phyloP scores from a whole-genome alignment of 257 asterid species.

The Capsicum pubescens region DNA sequence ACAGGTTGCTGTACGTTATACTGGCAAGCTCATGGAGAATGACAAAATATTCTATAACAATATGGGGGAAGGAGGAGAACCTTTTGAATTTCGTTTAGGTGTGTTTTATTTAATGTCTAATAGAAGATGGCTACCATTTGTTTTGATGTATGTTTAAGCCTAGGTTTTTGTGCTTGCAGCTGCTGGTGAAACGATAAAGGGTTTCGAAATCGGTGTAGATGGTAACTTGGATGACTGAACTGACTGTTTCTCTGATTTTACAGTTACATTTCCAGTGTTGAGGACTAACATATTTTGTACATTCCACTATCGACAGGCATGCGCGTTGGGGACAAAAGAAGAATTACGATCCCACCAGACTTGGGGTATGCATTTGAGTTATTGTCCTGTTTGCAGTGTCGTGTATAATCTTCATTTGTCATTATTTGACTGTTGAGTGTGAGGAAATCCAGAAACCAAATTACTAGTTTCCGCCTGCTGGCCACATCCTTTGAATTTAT shows the following conservation, averaged over 20 bases:
- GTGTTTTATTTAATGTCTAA: not conserved
- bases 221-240: not conserved
- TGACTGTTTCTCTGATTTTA: conserved; percentile 7
- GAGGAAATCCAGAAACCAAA: no score
- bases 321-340: conserved; percentile 93
- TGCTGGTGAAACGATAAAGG: not conserved
- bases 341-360: conserved; percentile 86
- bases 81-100: not conserved
- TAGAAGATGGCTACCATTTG: not conserved
- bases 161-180: not conserved
- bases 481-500: no score
- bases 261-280: not conserved
- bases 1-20: not conserved
- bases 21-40: not conserved
- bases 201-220: not conserved
- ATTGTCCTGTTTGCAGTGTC: not conserved
- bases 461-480: no score
- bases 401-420: not conserved
- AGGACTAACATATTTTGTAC: conserved; percentile 6
- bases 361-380: not conserved
- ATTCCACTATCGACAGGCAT: conserved; percentile 59
- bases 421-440: no score
- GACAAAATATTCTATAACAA: not conserved
- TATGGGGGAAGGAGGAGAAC: not conserved
- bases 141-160: not conserved